Evolutionary conservation across 129 eudicot genomes (phyloP), one percentile per base, ranked within the genome.

Genomic region (Arctium lappa): DNA sequence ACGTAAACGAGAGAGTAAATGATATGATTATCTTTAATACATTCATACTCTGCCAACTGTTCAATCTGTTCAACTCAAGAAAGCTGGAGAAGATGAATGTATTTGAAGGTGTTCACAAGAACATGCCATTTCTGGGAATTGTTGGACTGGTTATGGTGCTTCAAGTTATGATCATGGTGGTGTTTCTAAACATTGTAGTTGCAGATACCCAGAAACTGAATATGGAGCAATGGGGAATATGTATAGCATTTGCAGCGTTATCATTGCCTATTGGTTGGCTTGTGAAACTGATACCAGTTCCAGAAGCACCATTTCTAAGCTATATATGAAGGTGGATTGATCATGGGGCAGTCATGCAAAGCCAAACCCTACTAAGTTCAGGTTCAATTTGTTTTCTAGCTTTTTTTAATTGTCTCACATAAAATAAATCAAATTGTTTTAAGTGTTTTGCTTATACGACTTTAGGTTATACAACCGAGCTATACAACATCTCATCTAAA

Each of bases 11-110:
- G 76, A 85, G 78, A 16, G 92, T 88, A 18, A 88, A 88, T 9
- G 83, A 83, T 18, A 88, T 89, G 0, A 13, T 91, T 79, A 78
- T 88, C 12, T 91, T 91, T 74, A 91, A 86, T 38, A 80, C 87
- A 8, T 91, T 91, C 37, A 91, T 88, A 2, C 77, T 91, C 36
- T 91, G 94, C 53, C 94, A 91, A 70, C 89, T 91, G 29, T 91
- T 88, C 38, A 88, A 91, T 15, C 90, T 85, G 68, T 88, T 91
- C 73, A 91, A 91, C 22, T 85, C 92, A 8, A 78, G 94, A 46
- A 85, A 48, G 16, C 0, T 86, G 76, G 9, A 88, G 79, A 44
- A 37, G 65, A 22, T 86, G 86, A 0, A 86, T 79, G 84, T 88
- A 74, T 40, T 91, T 85, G 80, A 82, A 46, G 92, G 90, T 2